Percentiles rank a stretch among this genome's conserved stretches.
These are phyloP conservation scores for Batkoa obscura DNA, from an alignment of 371 early-diverging fungal genomes.

Conservation along the genomic window DNA sequence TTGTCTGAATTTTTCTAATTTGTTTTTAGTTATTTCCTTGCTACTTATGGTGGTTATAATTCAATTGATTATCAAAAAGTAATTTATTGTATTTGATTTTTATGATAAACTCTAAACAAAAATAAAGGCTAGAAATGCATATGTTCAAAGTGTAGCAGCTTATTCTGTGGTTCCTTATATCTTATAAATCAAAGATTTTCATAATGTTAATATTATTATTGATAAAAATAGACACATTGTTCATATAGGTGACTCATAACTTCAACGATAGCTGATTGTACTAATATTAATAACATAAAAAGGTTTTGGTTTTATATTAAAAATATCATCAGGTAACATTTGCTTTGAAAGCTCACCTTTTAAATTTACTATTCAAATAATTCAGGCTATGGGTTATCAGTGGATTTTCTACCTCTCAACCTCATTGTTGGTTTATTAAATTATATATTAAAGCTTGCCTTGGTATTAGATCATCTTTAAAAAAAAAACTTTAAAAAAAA, in stretches of 20 bases:
- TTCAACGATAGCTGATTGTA: neutral
- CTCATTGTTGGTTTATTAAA: conserved; percentile 74
- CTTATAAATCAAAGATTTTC: conserved; percentile 96
- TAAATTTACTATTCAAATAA: conserved; percentile 97
- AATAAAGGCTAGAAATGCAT: conserved; percentile 83
- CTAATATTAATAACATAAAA: neutral
- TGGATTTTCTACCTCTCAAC: conserved; percentile 59
- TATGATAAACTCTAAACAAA: too few species aligned
- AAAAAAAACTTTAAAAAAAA: too few species aligned
- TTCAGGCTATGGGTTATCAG: conserved; percentile 88
- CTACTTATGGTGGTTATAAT: conserved; percentile 85
- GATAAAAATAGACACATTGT: conserved; percentile 94
- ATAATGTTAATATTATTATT: conserved; percentile 99
- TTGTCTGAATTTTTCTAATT: too few species aligned
- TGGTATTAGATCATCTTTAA: too few species aligned
- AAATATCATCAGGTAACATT: conserved; percentile 97
- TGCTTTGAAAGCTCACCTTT: conserved; percentile 95
- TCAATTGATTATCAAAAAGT: conserved; percentile 75
- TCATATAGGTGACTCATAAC: conserved; percentile 71
- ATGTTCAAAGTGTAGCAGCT: conserved; percentile 92
- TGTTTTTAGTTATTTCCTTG: conserved; percentile 86
- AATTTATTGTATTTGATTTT: too few species aligned
- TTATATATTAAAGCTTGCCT: conserved; percentile 81
- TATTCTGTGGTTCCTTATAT: conserved; percentile 93
- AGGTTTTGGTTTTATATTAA: conserved; percentile 99